Evolutionary conservation across 305 asterid species (phyloP).

Genomic region (Caryopteris hybrid): DNA sequence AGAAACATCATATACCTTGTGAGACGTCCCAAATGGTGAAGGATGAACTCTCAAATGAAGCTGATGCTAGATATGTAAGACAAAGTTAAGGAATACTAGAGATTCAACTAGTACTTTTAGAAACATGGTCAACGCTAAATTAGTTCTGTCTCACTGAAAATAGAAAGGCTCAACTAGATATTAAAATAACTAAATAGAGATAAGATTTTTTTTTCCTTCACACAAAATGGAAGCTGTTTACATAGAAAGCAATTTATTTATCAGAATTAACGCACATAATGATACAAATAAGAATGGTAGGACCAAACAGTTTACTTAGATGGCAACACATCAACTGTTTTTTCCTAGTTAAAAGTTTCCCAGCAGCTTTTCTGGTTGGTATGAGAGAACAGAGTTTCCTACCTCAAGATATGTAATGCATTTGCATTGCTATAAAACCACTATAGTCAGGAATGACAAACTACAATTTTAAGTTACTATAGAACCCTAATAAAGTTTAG

Average conservation of each 20-base stretch:
- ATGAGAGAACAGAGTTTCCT: not conserved
- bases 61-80: constrained; percentile 86
- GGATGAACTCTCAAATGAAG: constrained; percentile 82
- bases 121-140: not conserved
- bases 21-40: constrained; percentile 97
- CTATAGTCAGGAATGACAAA: not conserved
- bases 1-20: constrained; percentile 51
- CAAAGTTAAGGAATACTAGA: constrained; percentile 44
- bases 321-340: not conserved
- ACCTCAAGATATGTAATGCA: not conserved
- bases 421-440: not conserved
- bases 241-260: not conserved
- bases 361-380: constrained; percentile 3
- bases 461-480: not conserved
- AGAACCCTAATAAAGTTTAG: constrained; percentile 5
- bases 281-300: not conserved
- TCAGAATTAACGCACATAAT: not conserved
- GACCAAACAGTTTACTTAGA: not conserved
- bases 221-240: too few species aligned
- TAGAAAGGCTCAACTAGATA: not conserved
- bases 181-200: not conserved
- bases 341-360: not conserved
- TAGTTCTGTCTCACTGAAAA: not conserved
- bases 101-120: constrained; percentile 2
- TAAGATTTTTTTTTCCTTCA: not conserved